Conservation (phyloP, 805 yeast species). For the Yamadazyma philogaea region DNA sequence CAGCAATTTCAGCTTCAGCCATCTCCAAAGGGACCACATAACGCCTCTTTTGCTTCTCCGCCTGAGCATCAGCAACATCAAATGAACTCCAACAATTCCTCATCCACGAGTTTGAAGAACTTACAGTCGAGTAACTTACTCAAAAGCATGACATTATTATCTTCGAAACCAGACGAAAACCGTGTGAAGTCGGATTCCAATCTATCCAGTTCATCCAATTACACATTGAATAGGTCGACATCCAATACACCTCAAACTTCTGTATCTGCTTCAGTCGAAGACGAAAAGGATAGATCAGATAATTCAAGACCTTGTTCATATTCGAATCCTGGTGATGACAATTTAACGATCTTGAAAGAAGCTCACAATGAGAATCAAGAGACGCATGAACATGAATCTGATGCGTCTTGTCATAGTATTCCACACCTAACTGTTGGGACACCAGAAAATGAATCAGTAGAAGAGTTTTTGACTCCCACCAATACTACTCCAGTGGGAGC, state of each 20-base stretch:
- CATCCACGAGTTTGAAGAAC: conserved; percentile 15
- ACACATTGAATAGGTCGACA: conserved; percentile 13
- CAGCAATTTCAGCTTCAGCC: conserved; percentile 11
- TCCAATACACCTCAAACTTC: conserved; percentile 16
- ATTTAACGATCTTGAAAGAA: conserved; percentile 6
- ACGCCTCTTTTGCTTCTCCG: not conserved
- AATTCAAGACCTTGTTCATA: conserved; percentile 8
- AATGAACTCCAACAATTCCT: conserved; percentile 13
- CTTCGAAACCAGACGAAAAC: conserved; percentile 11
- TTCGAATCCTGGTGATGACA: conserved; percentile 5
- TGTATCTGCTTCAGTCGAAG: conserved; percentile 9
- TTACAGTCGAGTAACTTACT: conserved; percentile 14
- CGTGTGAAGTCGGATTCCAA: conserved; percentile 11
- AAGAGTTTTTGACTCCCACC: conserved; percentile 9
- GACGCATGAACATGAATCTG: not conserved
- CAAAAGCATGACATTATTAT: conserved; percentile 7
- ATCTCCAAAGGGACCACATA: not conserved
- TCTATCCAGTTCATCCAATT: conserved; percentile 6
- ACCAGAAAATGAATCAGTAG: conserved; percentile 4
- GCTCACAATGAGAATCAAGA: conserved; percentile 4
- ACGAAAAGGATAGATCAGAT: conserved; percentile 7
- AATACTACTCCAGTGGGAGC: not conserved
- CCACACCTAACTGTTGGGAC: conserved; percentile 1
- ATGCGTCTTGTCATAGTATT: not conserved
- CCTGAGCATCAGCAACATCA: conserved; percentile 2